Evolutionary conservation across 1,284 basidiomycete genomes (phyloP), one percentile per base, ranked within the genome.

Genomic region (Microbotryum lychnidis-dioicae): DNA sequence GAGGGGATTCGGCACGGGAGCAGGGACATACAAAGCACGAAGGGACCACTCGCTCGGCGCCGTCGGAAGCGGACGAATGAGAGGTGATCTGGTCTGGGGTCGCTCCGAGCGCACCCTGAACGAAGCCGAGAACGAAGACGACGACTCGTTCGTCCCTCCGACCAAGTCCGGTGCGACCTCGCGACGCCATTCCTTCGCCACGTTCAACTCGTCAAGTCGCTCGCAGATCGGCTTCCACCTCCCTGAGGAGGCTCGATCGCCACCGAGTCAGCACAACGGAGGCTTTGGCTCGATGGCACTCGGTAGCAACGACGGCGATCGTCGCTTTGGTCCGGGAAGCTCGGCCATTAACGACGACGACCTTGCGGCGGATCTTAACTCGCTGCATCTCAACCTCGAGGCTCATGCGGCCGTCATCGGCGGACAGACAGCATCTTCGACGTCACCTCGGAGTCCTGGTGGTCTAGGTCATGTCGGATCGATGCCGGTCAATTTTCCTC

Each of bases 111-210:
- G 37, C 6, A 46, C 64, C 20, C 47, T 62, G 27, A 47, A 53
- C 49, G 65, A 65, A 44, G 56, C 61, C 25, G 71, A 72, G 51
- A 67, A 68, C 46, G 64, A 71, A 14, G 70, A 70, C 21, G 69
- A 67, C 46, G 66, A 70, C n/a, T 66, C 64, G 16, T 69, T 68
- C 21, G 68, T 69, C 4, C 67, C 69, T 27, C 73, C 73, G 29
- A 73, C 72, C 27, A 68, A 66, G 54, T 68, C 65, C 12, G 73
- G 73, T 9, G 73, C 73, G 33, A 73, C 73, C 9, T 68, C 65
- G 45, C 50, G 73, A n/a, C 29, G 71, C 16, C 71, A 73, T 52
- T 73, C 72, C 47, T 67, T 73, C 10, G 70, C 73, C 4, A 69
- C 72, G 12, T 73, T 73, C 46, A 70, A 67, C 9, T 63, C 71